Evolutionary conservation across 176 grass and related monocot species (phyloP), one percentile per base, ranked within the genome.

Genomic region (Tillandsia fasciculata): DNA sequence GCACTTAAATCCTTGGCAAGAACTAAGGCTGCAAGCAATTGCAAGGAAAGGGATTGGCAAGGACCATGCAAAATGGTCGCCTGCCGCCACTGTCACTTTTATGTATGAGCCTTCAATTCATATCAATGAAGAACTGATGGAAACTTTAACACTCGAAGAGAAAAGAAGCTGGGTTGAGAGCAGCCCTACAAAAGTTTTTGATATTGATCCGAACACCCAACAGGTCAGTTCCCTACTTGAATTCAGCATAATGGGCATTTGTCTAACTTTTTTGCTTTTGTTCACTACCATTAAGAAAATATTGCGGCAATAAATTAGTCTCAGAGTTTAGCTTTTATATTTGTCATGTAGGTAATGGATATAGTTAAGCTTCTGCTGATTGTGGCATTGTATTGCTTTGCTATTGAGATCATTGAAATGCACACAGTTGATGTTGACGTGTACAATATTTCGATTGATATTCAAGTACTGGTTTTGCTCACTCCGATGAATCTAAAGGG

Each of bases 41-140:
- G 94, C 94, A 48, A 87, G 89, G 74, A 99, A 99, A 83, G 94
- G 94, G 63, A 99, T 99, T 50, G 94, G 84, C 33, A 99, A 99
- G 78, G 94, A 99, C 48, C 89, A 99, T 64, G 94, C 94, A 12
- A 93, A 93, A 76, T 93, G 94, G 86, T 99, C 94, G 27, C 87
- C 94, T 67, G 87, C 87, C 50, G 90, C 94, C 70, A 93, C 94
- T 11, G 90, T 93, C 63, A 90, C 94, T 65, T 99, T 99, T 82
- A 90, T 99, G 89, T 99, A 93, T 71, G 94, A 99, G 64, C 94
- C 94, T 77, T 79, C 90, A 12, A 90, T 93, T 71, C 87, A 73
- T 69, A 88, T 99, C 71, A 90, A 88, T 68, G 79, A 99, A 75
- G 87, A 99, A n/a, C 15, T 93, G 48, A 93, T 93, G 90, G 90